Evolutionary conservation across 305 asterid species (phyloP).

Genomic region (Rubia peregrina): DNA sequence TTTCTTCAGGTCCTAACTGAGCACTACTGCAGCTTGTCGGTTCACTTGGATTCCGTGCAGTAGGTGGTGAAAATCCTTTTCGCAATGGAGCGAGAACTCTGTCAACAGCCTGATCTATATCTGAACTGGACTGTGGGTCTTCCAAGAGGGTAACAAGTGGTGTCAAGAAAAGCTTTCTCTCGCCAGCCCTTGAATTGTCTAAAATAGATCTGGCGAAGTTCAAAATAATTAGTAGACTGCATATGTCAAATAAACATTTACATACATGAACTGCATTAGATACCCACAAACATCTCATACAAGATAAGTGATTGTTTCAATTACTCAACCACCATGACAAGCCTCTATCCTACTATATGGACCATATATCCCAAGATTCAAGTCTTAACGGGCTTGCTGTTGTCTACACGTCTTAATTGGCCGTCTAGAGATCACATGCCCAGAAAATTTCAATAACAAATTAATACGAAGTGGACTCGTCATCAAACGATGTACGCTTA

Average conservation of each 20-base stretch:
- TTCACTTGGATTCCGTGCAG: conserved; percentile 27
- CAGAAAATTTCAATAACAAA: background rate
- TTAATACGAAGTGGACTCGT: background rate
- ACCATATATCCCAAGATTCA: no score
- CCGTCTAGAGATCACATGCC: no score
- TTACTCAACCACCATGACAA: background rate
- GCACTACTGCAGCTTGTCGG: conserved; percentile 25
- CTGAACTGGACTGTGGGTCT: conserved; percentile 52
- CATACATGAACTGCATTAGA: background rate
- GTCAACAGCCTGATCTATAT: conserved; percentile 60
- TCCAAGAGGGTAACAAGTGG: conserved; percentile 78
- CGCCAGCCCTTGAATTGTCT: conserved; percentile 36
- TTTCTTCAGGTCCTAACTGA: conserved; percentile 28
- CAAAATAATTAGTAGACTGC: background rate
- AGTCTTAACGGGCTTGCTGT: background rate
- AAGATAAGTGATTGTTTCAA: background rate
- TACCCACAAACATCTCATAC: background rate
- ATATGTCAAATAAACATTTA: conserved; percentile 4
- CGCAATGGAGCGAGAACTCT: conserved; percentile 60
- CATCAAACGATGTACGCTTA: background rate
- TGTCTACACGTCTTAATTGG: background rate
- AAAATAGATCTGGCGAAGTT: conserved; percentile 31
- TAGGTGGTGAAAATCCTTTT: conserved; percentile 33
- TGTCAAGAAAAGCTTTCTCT: conserved; percentile 75
- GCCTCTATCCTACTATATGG: background rate